These are phyloP conservation scores for Rosa rugosa DNA, from an alignment of 306 rosid species.

Conservation along the genomic window DNA sequence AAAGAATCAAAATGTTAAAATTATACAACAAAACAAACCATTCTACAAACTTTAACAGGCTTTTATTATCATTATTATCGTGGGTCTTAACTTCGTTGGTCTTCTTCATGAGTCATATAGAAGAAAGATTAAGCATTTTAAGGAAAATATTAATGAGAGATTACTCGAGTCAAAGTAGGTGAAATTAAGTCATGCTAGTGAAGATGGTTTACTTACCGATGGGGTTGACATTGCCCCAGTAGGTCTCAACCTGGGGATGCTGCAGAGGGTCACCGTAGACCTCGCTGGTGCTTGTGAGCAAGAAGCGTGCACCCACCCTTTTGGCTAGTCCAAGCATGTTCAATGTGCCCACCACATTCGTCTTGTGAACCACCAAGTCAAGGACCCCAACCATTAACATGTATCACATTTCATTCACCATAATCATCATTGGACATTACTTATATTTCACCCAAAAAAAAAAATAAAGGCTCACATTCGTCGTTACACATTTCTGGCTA, in stretches of 20 bases:
- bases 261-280: conserved; percentile 95
- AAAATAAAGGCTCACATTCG: neutral
- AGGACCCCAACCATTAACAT: conserved; percentile 35
- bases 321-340: conserved; percentile 92
- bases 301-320: conserved; percentile 79
- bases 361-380: conserved; percentile 64
- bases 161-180: too few relatives aligned
- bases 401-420: neutral
- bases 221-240: conserved; percentile 98
- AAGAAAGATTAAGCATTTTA: too few relatives aligned
- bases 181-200: neutral
- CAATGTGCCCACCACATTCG: conserved; percentile 89
- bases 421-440: neutral
- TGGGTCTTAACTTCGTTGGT: too few relatives aligned
- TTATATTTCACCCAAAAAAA: neutral
- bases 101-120: too few relatives aligned
- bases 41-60: neutral
- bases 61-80: too few relatives aligned
- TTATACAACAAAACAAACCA: neutral
- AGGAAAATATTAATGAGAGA: too few relatives aligned
- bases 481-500: neutral
- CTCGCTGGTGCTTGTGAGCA: conserved; percentile 91
- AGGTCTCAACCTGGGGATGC: conserved; percentile 86
- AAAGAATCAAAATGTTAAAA: neutral
- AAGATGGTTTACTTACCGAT: conserved; percentile 46